Percentiles rank a stretch among this genome's conserved stretches.
phyloP scores from a whole-genome alignment of 1,284 basidiomycete genomes.

The Thelephora terrestris region DNA sequence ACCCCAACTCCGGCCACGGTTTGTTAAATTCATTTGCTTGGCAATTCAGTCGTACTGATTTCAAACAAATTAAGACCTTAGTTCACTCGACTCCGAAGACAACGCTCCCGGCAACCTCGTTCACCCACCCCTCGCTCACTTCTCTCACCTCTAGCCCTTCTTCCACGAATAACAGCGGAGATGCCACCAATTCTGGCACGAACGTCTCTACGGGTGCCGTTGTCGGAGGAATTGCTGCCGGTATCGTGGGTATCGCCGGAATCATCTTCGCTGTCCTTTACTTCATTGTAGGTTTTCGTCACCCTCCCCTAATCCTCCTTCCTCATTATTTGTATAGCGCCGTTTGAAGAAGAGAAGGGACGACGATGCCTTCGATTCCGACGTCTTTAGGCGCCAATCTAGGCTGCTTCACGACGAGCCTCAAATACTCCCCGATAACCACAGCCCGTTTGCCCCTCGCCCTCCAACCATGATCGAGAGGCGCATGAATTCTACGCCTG shows the following conservation, averaged over 20 bases:
- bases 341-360: conserved; percentile 33
- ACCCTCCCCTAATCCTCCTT: background rate
- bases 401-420: conserved; percentile 42
- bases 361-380: conserved; percentile 37
- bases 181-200: conserved; percentile 5
- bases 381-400: conserved; percentile 49
- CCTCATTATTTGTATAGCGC: conserved; percentile 25
- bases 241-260: conserved; percentile 35
- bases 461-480: conserved; percentile 49
- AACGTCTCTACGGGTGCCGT: conserved; percentile 29
- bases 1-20: conserved; percentile 3
- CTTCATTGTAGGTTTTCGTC: conserved; percentile 37
- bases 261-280: conserved; percentile 40
- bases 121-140: background rate
- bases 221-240: conserved; percentile 43
- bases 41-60: background rate
- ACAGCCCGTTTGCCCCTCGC: conserved; percentile 29
- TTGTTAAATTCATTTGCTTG: background rate
- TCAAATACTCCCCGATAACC: conserved; percentile 18
- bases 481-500: conserved; percentile 21
- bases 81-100: background rate
- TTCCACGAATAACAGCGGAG: conserved; percentile 1
- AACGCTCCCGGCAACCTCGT: background rate
- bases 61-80: background rate
- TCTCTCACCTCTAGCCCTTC: background rate